phyloP scores from a whole-genome alignment of 768 basidiomycete genomes.

The Xerocomus spinulosus region DNA sequence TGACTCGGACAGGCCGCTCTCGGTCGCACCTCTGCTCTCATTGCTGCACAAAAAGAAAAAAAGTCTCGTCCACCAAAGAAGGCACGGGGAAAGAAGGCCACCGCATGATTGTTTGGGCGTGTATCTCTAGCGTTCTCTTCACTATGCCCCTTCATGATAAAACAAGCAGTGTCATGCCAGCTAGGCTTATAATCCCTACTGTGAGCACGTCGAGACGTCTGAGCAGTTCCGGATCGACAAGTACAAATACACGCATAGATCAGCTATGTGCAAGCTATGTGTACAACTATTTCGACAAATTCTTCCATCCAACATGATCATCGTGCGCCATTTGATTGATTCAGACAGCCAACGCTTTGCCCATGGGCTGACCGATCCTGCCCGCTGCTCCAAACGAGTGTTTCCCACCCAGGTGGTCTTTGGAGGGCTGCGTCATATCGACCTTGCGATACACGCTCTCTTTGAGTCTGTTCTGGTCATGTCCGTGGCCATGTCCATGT shows the following conservation, averaged over 20 bases:
- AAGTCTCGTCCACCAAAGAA: slow-evolving; percentile 66
- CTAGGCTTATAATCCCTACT: slow-evolving; percentile 2
- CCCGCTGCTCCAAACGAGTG: slow-evolving; percentile 42
- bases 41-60: slow-evolving; percentile 66
- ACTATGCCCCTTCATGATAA: slow-evolving; percentile 22
- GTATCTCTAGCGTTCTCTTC: slow-evolving; percentile 23
- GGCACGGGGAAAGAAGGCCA: slow-evolving; percentile 61
- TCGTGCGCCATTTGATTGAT: slow-evolving; percentile 3
- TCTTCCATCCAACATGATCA: neutral
- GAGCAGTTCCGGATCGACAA: slow-evolving; percentile 5
- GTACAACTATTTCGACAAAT: neutral
- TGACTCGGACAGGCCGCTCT: slow-evolving; percentile 54
- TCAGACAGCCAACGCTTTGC: slow-evolving; percentile 38
- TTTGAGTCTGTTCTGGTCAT: slow-evolving; percentile 44
- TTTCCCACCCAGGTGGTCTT: slow-evolving; percentile 32
- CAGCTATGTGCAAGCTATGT: slow-evolving; percentile 7
- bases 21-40: slow-evolving; percentile 70
- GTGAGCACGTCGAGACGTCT: neutral
- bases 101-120: slow-evolving; percentile 20
- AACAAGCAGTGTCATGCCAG: slow-evolving; percentile 10
- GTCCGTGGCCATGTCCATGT: slow-evolving; percentile 30
- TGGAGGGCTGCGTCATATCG: slow-evolving; percentile 47
- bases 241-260: slow-evolving; percentile 19
- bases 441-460: slow-evolving; percentile 43
- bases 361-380: slow-evolving; percentile 57